Conservation (phyloP, 2,329 filamentous ascomycete genomes). For the Pezicula rhizophila region DNA sequence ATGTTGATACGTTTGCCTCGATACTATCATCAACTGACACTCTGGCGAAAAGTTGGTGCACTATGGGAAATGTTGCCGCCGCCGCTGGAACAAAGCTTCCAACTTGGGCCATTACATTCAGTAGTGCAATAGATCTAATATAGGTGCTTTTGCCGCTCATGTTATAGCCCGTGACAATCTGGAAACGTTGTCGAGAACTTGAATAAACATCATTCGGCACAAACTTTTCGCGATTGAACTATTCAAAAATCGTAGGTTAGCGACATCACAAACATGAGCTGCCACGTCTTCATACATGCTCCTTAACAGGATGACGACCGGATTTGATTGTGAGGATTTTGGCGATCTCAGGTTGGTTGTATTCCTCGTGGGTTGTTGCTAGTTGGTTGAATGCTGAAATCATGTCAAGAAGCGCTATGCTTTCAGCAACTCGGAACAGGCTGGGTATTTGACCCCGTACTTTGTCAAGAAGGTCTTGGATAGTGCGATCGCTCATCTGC, state of each 20-base stretch:
- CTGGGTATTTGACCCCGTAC: slow-evolving; percentile 65
- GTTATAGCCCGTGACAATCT: slow-evolving; percentile 92
- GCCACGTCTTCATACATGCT: slow-evolving; percentile 44
- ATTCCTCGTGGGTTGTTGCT: slow-evolving; percentile 55
- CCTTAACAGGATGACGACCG: slow-evolving; percentile 63
- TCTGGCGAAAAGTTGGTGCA: slow-evolving; percentile 79
- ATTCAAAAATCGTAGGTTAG: slow-evolving; percentile 6
- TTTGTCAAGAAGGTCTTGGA: slow-evolving; percentile 65
- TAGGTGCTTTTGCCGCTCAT: slow-evolving; percentile 99
- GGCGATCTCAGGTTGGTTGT: slow-evolving; percentile 56
- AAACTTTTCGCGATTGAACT: slow-evolving; percentile 61
- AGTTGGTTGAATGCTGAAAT: slow-evolving; percentile 70
- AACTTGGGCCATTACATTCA: slow-evolving; percentile 90
- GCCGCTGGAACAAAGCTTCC: slow-evolving; percentile 84
- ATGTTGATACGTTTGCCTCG: slow-evolving; percentile 87
- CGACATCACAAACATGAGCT: neutral
- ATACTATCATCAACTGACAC: slow-evolving; percentile 83
- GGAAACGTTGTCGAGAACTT: slow-evolving; percentile 73
- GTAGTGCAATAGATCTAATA: slow-evolving; percentile 76
- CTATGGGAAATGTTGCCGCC: slow-evolving; percentile 75
- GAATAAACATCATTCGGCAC: slow-evolving; percentile 90
- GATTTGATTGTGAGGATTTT: slow-evolving; percentile 59
- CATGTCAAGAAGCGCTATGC: slow-evolving; percentile 84
- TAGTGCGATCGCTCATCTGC: slow-evolving; percentile 70
- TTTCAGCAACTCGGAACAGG: slow-evolving; percentile 81